phyloP scores from a whole-genome alignment of 1,284 basidiomycete genomes.

The Ceratobasidium sp. region DNA sequence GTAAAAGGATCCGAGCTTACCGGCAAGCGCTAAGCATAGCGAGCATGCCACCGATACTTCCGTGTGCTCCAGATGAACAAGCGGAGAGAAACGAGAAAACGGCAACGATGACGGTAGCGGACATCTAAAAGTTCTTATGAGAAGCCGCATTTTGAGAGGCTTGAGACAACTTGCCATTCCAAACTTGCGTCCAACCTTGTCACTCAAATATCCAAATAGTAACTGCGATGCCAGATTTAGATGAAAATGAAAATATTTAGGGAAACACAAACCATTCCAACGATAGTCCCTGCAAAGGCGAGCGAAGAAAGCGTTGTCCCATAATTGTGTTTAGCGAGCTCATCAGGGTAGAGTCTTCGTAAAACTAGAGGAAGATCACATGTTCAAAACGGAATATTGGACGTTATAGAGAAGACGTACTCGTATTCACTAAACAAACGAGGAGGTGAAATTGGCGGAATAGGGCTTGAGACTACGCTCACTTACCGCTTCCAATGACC shows the following conservation, averaged over 20 bases:
- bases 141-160: conserved; percentile 6
- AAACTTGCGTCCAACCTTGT: conserved; percentile 86
- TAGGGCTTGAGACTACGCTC: not conserved
- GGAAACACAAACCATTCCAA: conserved; percentile 55
- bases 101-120: conserved; percentile 77
- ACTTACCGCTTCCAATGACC: conserved; percentile 75
- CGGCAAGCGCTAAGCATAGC: conserved; percentile 82
- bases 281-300: conserved; percentile 79
- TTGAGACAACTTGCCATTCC: conserved; percentile 70
- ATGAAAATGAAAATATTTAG: not conserved
- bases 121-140: conserved; percentile 59
- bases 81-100: conserved; percentile 84
- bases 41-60: conserved; percentile 72
- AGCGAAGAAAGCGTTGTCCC: conserved; percentile 69
- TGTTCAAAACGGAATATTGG: not conserved
- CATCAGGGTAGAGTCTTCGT: conserved; percentile 20
- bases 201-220: conserved; percentile 70
- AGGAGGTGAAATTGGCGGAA: not conserved
- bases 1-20: conserved; percentile 51
- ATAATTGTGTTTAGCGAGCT: conserved; percentile 54
- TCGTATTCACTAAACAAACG: conserved; percentile 61
- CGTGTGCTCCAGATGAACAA: conserved; percentile 80
- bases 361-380: conserved; percentile 12
- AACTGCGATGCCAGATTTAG: conserved; percentile 43
- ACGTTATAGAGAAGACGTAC: conserved; percentile 52